Evolutionary conservation across 257 asterid species (phyloP), one percentile per base, ranked within the genome.

Genomic region (Cordia subcordata): DNA sequence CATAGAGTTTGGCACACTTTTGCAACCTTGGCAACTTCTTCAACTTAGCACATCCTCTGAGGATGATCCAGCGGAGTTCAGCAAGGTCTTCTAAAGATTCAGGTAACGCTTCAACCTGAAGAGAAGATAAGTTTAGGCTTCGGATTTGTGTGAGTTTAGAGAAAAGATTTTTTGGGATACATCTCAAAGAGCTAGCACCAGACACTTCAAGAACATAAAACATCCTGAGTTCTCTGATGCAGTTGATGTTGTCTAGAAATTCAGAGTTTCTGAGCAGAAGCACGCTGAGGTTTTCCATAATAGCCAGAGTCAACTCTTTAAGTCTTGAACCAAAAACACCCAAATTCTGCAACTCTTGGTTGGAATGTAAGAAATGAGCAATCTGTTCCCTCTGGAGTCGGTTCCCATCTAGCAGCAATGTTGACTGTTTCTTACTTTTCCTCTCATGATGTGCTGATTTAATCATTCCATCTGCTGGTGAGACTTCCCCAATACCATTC

Each of bases 201-300:
- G 71, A 66, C 13, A 66, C 39, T 51, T 66, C 65, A 49, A 66
- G 65, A 50, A 58, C 60, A 14, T 60, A 35, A 40, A 66, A 23
- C 52, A 16, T 17, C 6, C 13, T 52, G 12, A 66, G 65, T 23
- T 27, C 33, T 50, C 32, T 40, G 10, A 57, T 58, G 51, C 18
- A 18, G 27, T 49, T 12, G 14, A 66, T 58, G 50, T 27, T 21
- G 23, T 35, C 59, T 33, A 66, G 10, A 40, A 58, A 58, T 13
- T 49, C 55, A 51, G 65, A 58, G 58, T 45, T 60, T 53, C 65
- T 58, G 23, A 58, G 44, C 27, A 58, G 44, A 11, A 66, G 71
- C 13, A 57, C 65, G 22, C n/a, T 60, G 38, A 52, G 71, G 16
- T 20, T 8, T 8, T 13, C 40, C 53, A 58, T 51, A 8, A 5